Conservation (phyloP, 73 alveolate species). For the Paramecium bursaria region DNA sequence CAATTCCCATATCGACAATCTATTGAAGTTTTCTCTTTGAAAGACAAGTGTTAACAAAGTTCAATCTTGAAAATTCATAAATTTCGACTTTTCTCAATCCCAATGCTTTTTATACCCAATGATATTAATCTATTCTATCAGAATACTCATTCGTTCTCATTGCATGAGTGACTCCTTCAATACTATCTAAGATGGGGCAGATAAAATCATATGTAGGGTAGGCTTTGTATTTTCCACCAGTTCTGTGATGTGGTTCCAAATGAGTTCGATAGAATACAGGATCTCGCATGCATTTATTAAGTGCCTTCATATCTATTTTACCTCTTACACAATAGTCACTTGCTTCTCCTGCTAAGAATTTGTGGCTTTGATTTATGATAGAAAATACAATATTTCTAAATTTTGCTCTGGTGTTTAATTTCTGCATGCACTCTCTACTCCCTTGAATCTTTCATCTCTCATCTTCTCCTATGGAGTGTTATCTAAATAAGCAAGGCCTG, state of each 20-base stretch:
- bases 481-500: slow-evolving; percentile 96
- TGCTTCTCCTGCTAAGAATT: slow-evolving; percentile 65
- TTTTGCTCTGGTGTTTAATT: slow-evolving; percentile 84
- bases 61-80: slow-evolving; percentile 91
- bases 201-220: slow-evolving; percentile 99
- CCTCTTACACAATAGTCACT: slow-evolving; percentile 95
- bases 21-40: slow-evolving; percentile 91
- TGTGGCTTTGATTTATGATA: not conserved
- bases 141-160: slow-evolving; percentile 97
- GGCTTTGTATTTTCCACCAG: slow-evolving; percentile 89
- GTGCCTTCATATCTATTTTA: slow-evolving; percentile 86
- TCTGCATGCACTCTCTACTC: slow-evolving; percentile 89
- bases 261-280: slow-evolving; percentile 96
- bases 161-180: slow-evolving; percentile 98
- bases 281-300: slow-evolving; percentile 96
- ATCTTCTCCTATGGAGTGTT: slow-evolving; percentile 95
- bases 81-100: slow-evolving; percentile 84
- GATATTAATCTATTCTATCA: slow-evolving; percentile 95
- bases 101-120: slow-evolving; percentile 85
- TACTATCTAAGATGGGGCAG: slow-evolving; percentile 97
- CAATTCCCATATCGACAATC: slow-evolving; percentile 92
- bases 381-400: slow-evolving; percentile 72
- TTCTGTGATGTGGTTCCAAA: slow-evolving; percentile 88
- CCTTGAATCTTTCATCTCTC: slow-evolving; percentile 92
- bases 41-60: slow-evolving; percentile 88